These are phyloP conservation scores for Musa acuminata DNA, from an alignment of 176 grass and related monocot genomes.

Conservation along the genomic window DNA sequence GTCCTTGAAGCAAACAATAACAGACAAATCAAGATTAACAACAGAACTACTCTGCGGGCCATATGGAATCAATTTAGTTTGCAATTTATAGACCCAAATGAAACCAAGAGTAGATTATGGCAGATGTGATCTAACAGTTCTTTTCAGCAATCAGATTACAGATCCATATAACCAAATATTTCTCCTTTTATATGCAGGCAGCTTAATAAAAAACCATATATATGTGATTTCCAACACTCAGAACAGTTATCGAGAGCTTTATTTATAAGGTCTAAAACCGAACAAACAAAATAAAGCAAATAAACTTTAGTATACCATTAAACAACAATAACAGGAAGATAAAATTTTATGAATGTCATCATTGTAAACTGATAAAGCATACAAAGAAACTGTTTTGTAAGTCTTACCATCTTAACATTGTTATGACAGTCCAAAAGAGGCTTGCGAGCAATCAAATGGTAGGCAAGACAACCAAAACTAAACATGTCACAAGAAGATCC, in stretches of 20 bases:
- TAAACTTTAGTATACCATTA: not conserved
- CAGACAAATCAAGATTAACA: too few species aligned
- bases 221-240: not conserved
- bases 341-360: not conserved
- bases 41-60: too few species aligned
- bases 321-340: not conserved
- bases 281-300: not conserved
- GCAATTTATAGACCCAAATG: too few species aligned
- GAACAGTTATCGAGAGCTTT: not conserved
- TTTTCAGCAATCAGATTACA: too few species aligned
- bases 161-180: too few species aligned
- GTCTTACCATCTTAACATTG: slow-evolving; percentile 93
- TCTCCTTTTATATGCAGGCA: too few species aligned
- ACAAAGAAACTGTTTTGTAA: not conserved
- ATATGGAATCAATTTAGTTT: too few species aligned
- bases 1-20: too few species aligned
- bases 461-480: slow-evolving; percentile 93
- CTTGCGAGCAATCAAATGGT: slow-evolving; percentile 68
- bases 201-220: too few species aligned
- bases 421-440: slow-evolving; percentile 96
- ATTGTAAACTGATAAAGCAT: not conserved
- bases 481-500: slow-evolving; percentile 77
- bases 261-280: not conserved
- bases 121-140: too few species aligned
- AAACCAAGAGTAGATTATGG: too few species aligned